These are phyloP conservation scores for Chrysanthemum seticuspe DNA, from an alignment of 129 eudicot genomes.

Conservation along the genomic window DNA sequence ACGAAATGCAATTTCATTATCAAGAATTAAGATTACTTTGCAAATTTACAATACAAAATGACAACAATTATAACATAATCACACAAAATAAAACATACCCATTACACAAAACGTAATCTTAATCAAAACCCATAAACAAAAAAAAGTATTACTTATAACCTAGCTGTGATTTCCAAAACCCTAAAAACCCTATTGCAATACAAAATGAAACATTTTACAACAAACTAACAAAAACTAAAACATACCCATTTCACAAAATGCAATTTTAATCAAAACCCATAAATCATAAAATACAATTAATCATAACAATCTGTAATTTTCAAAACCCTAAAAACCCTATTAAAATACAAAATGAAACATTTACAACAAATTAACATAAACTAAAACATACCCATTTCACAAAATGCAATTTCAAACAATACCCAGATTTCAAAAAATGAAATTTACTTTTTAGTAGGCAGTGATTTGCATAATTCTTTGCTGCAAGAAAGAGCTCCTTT, in stretches of 20 bases:
- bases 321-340: constrained; percentile 15
- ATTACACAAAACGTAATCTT: background rate
- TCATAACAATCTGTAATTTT: background rate
- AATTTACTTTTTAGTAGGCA: constrained; percentile 71
- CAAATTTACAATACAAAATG: background rate
- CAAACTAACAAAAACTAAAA: background rate
- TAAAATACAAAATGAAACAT: background rate
- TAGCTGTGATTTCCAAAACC: background rate
- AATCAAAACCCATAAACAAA: background rate
- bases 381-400: constrained; percentile 23
- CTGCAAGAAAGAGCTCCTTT: constrained; percentile 98
- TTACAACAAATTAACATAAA: background rate
- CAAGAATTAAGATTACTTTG: too few relatives aligned
- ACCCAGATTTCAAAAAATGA: background rate
- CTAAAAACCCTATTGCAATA: background rate
- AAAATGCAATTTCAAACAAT: background rate
- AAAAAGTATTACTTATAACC: background rate
- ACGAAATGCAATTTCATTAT: background rate
- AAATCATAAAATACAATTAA: too few relatives aligned
- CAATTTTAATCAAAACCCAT: background rate
- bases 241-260: constrained; percentile 24
- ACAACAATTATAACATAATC: background rate
- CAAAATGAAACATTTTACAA: background rate
- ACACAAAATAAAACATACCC: constrained; percentile 16
- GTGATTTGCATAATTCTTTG: constrained; percentile 74